Evolutionary conservation across 2,329 filamentous ascomycete species (phyloP), one percentile per base, ranked within the genome.

Genomic region (Hyphodiscus sp.): DNA sequence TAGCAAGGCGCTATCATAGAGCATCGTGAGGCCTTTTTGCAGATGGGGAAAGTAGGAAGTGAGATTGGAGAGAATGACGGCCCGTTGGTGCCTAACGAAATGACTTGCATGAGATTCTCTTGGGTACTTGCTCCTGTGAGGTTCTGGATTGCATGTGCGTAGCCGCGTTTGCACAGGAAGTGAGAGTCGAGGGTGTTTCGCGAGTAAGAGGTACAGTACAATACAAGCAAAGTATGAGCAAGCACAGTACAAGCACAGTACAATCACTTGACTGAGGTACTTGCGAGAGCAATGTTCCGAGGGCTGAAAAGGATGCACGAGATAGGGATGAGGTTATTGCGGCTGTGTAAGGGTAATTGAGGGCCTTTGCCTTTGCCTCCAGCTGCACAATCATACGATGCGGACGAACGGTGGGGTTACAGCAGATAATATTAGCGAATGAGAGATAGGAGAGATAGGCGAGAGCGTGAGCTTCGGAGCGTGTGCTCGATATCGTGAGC

Each of bases 11-110:
- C 33, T n/a, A 38, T 38, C 33, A 13, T 38, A 10, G 2, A 38
- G 13, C 33, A 15, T 38, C 33, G 33, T 38, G 33, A 38, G 33
- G 33, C 33, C 16, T 38, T 38, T 38, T n/a, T 13, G 11, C 11
- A 15, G 5, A 44, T 19, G 42, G 42, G 20, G 41, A 18, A 7
- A 18, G 4, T n/a, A 10, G 18, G 41, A 42, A 42, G 41, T 6
- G 18, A 42, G 13, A 19, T 29, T 20, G 1, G 30, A 20, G 29
- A 53, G 41, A 53, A 33, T 41, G 44, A 26, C 54, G 54, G 52
- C 41, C 51, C 52, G 50, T 54, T 57, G 47, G 43, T 52, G 52
- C 52, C 51, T 54, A 51, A 50, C 44, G 33, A 20, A 18, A 47
- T 47, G 50, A 43, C 44, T 42, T 52, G 50, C 44, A 52, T 50